phyloP scores from a whole-genome alignment of 352 stramenopile species.

The Globisporangium mamillatum region DNA sequence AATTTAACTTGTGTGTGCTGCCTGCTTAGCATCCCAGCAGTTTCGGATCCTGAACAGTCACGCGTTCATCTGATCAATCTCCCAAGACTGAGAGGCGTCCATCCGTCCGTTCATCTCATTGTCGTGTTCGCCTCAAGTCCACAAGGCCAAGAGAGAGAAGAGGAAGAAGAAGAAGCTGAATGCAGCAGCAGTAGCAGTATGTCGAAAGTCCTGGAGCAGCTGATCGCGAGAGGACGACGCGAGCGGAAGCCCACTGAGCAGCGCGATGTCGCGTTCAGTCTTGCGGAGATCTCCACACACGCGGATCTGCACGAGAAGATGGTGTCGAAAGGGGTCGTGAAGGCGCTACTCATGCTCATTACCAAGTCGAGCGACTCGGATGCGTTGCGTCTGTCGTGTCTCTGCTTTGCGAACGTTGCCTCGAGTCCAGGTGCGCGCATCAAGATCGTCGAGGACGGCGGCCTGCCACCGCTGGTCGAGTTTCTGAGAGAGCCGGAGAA shows the following conservation, averaged over 20 bases:
- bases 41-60: not conserved
- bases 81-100: not conserved
- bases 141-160: not conserved
- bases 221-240: constrained; percentile 94
- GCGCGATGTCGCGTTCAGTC: constrained; percentile 94
- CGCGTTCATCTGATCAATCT: not conserved
- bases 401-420: constrained; percentile 95
- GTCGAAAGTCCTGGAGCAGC: constrained; percentile 94
- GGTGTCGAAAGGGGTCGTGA: constrained; percentile 94
- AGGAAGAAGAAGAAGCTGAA: not conserved
- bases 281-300: constrained; percentile 95
- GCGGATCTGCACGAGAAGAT: constrained; percentile 91
- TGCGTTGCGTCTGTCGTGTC: constrained; percentile 90
- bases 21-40: not conserved
- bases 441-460: constrained; percentile 94
- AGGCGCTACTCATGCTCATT: constrained; percentile 90
- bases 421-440: constrained; percentile 83
- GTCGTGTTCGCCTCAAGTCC: not conserved
- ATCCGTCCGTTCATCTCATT: not conserved
- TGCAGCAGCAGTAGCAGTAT: constrained; percentile 28
- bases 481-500: constrained; percentile 87
- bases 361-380: constrained; percentile 90
- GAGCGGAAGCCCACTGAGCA: constrained; percentile 94
- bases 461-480: constrained; percentile 82
- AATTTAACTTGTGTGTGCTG: not conserved